Percentiles rank a stretch among this genome's conserved stretches.
Conservation (phyloP, 352 stramenopile species). For the Blastocystis sp. region DNA sequence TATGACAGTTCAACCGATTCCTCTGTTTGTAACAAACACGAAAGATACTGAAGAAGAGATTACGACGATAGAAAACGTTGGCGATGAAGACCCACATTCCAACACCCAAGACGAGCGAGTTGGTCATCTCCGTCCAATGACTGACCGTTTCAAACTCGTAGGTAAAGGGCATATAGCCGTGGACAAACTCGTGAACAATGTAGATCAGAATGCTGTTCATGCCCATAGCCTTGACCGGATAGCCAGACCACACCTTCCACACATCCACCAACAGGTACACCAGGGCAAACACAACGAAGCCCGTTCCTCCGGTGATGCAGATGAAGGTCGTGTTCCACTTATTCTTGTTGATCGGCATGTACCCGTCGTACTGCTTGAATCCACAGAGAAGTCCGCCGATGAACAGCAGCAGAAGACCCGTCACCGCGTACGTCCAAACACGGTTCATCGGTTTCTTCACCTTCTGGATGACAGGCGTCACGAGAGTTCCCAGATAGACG, state of each 20-base stretch:
- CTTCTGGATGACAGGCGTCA: not conserved
- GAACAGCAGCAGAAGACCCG: not conserved
- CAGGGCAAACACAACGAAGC: slow-evolving; percentile 26
- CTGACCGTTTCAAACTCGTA: slow-evolving; percentile 32
- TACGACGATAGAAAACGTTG: slow-evolving; percentile 31
- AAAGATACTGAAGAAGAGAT: slow-evolving; percentile 47
- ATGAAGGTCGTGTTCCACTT: slow-evolving; percentile 55
- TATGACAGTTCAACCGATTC: not conserved
- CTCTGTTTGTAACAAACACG: slow-evolving; percentile 53
- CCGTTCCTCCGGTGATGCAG: not conserved
- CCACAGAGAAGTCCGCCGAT: slow-evolving; percentile 24
- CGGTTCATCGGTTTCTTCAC: slow-evolving; percentile 2
- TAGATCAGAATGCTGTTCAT: slow-evolving; percentile 56
- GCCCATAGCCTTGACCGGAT: slow-evolving; percentile 20
- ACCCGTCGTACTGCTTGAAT: slow-evolving; percentile 49
- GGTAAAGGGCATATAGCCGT: slow-evolving; percentile 21
- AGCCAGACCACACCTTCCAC: slow-evolving; percentile 42
- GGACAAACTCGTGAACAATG: slow-evolving; percentile 40
- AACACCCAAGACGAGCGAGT: slow-evolving; percentile 21
- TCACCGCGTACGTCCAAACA: not conserved
- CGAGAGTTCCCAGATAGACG: slow-evolving; percentile 15
- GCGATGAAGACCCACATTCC: slow-evolving; percentile 47
- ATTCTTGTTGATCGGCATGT: slow-evolving; percentile 57
- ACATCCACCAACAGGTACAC: slow-evolving; percentile 52
- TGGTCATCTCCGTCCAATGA: slow-evolving; percentile 41